Evolutionary conservation across 169 alveolate species (phyloP), one percentile per base, ranked within the genome.

Genomic region (Cryptosporidium ryanae): DNA sequence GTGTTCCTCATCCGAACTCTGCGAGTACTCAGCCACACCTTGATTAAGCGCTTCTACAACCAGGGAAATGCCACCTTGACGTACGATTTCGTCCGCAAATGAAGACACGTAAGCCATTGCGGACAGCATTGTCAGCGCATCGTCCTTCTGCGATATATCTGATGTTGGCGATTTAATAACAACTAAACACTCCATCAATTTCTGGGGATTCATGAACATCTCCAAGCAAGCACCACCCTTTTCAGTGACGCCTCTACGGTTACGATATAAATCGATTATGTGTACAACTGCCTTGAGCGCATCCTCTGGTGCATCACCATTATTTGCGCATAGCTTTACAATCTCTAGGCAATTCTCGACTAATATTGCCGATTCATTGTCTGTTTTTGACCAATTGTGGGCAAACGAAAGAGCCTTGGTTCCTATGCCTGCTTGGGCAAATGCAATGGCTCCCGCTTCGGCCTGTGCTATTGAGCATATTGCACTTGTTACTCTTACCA

Each of bases 21-120:
- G 71, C 55, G 92, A 95, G 82, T 92, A 81, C 71, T 94, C 96
- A 23, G 91, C 76, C 52, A 93, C 89, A 82, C 95, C 95, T 65
- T 95, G 94, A 76, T 94, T 94, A 52, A 95, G 90, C 55, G 95
- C 91, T 68, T 95, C 96, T 15, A 95, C 91, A 57, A 95, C 91
- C 67, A 95, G 82, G 6, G 96, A 95, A 49, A 95, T 84, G 59
- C 96, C 98, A 31, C 97, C 97, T 27, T 94, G 94, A 87, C 94
- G 83, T 43, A 95, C 97, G 31, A 95, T 92, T 89, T 95, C 96
- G 61, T 94, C 97, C 43, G 97, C 93, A 59, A 94, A 92, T 2
- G 97, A 93, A 5, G 97, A 92, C 31, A 95, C 95, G 90, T 95
- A 95, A 0, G 98, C 95, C 94, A 95, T 94, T 15, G 96, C 94